phyloP scores from a whole-genome alignment of 306 rosid species.

The Casuarina equisetifolia region DNA sequence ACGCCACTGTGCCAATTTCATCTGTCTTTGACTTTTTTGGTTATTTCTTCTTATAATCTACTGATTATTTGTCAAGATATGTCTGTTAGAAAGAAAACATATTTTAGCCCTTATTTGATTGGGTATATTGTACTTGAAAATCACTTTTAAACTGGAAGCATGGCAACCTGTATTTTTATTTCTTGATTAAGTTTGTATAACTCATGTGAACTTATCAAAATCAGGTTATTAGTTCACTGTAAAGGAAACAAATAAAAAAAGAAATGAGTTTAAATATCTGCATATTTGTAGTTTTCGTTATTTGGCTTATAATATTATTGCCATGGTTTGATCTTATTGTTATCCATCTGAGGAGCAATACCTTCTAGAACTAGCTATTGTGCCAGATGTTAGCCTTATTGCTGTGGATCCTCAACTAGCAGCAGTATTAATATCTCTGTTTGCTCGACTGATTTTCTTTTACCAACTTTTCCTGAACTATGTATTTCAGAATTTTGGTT shows the following conservation, averaged over 20 bases:
- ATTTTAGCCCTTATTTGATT: not conserved
- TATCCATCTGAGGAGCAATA: not conserved
- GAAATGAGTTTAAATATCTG: no score
- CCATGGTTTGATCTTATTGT: not conserved
- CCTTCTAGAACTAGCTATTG: not conserved
- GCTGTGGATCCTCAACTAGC: not conserved
- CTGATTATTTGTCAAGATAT: not conserved
- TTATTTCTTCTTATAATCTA: not conserved
- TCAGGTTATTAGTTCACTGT: not conserved
- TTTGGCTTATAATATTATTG: not conserved
- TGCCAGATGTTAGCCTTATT: not conserved
- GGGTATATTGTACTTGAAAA: not conserved
- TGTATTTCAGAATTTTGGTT: slow-evolving; percentile 76
- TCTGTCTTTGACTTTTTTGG: not conserved
- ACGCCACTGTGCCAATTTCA: not conserved
- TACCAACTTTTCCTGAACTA: slow-evolving; percentile 20
- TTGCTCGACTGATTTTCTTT: slow-evolving; percentile 19
- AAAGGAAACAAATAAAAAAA: not conserved
- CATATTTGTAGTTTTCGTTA: not conserved
- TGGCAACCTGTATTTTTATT: not conserved
- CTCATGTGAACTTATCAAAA: not conserved
- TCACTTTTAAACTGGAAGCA: not conserved
- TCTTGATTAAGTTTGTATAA: not conserved
- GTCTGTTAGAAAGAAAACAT: not conserved
- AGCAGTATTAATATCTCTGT: not conserved